Conservation (phyloP, 2,329 filamentous ascomycete genomes). For the Epichloe sp. region DNA sequence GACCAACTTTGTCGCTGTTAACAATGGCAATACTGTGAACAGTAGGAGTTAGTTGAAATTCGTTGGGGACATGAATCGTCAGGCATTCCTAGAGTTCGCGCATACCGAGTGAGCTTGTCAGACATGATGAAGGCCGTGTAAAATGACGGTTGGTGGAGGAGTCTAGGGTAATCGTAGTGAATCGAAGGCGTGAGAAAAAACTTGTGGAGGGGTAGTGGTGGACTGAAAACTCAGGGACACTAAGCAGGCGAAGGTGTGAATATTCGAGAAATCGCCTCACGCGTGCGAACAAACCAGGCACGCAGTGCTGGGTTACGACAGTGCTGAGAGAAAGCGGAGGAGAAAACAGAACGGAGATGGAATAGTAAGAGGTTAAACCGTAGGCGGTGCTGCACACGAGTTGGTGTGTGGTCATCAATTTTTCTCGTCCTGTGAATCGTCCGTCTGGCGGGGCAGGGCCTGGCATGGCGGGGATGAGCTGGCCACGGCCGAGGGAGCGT, state of each 20-base stretch:
- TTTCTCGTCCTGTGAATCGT: conserved; percentile 27
- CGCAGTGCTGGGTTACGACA: conserved; percentile 3
- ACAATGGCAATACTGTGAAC: conserved; percentile 83
- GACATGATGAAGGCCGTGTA: conserved; percentile 48
- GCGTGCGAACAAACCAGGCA: conserved; percentile 9
- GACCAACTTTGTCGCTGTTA: conserved; percentile 84
- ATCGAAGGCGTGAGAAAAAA: background rate
- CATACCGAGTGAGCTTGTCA: conserved; percentile 90
- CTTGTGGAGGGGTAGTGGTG: background rate
- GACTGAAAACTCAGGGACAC: background rate
- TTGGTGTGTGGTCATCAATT: conserved; percentile 25
- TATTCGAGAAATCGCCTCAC: background rate
- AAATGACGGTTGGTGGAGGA: background rate
- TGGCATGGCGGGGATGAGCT: too few relatives aligned
- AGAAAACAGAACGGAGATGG: background rate
- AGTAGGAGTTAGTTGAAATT: conserved; percentile 13
- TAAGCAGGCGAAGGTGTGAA: background rate
- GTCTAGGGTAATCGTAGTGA: conserved; percentile 4
- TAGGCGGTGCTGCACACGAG: background rate
- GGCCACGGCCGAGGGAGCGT: background rate
- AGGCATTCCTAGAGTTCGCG: conserved; percentile 18
- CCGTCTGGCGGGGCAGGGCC: conserved; percentile 10
- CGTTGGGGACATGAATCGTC: background rate
- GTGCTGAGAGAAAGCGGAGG: background rate
- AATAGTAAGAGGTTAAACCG: background rate